phyloP scores from a whole-genome alignment of 352 stramenopile genomes.

The Pythium myriotylum region DNA sequence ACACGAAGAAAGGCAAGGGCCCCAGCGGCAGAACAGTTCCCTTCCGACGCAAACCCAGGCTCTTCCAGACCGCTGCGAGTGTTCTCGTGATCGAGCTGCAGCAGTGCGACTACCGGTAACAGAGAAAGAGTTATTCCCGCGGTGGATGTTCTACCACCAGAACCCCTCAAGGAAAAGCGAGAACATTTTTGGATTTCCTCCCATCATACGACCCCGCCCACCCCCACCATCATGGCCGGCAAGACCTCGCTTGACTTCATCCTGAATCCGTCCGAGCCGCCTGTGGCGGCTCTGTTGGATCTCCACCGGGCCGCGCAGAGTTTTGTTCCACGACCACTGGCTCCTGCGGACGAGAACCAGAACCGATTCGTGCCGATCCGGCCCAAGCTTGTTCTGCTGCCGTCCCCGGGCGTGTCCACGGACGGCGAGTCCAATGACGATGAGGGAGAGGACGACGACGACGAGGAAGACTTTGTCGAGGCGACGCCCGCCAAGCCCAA shows the following conservation, averaged over 20 bases:
- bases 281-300: constrained; percentile 15
- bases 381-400: constrained; percentile 4
- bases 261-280: constrained; percentile 19
- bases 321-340: neutral
- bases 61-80: neutral
- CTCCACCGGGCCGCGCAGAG: constrained; percentile 18
- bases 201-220: neutral
- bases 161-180: neutral
- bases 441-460: constrained; percentile 17
- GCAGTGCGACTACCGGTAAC: too few relatives aligned
- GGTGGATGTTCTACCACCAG: neutral
- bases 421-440: constrained; percentile 17
- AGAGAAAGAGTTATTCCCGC: too few relatives aligned
- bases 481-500: constrained; percentile 1
- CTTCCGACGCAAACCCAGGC: neutral
- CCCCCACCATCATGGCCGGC: constrained; percentile 6
- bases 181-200: constrained; percentile 9
- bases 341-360: constrained; percentile 5
- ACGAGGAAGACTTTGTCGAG: constrained; percentile 1
- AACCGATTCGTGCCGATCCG: constrained; percentile 29
- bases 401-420: constrained; percentile 4
- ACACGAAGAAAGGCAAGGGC: constrained; percentile 19
- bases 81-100: neutral
- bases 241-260: constrained; percentile 29
- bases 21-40: neutral